phyloP scores from a whole-genome alignment of 345 rosid species.

The Eucalyptus marginata region DNA sequence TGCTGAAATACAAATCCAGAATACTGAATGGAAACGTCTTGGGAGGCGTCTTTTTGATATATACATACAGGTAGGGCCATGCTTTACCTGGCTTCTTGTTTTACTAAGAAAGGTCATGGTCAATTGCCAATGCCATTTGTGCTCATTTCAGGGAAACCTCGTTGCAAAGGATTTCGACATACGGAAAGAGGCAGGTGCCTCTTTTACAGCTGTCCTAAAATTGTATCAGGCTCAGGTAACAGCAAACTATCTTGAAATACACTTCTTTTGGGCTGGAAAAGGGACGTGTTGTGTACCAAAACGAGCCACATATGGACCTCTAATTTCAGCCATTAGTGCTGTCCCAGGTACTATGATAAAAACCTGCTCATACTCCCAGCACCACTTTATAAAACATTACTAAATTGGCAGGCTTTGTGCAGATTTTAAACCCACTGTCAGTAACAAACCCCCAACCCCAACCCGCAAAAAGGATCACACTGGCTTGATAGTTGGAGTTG shows the following conservation, averaged over 20 bases:
- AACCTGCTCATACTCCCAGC: not conserved
- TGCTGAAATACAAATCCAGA: slow-evolving; percentile 18
- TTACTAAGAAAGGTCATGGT: not conserved
- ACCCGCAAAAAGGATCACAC: slow-evolving; percentile 13
- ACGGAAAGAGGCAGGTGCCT: slow-evolving; percentile 11
- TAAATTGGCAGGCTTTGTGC: slow-evolving; percentile 1
- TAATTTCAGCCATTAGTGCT: slow-evolving; percentile 45
- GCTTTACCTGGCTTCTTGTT: no score
- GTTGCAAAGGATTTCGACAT: slow-evolving; percentile 43
- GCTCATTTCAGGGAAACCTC: slow-evolving; percentile 24
- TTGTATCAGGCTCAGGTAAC: not conserved
- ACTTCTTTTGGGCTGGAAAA: slow-evolving; percentile 36
- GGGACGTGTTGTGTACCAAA: slow-evolving; percentile 21
- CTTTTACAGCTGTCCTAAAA: slow-evolving; percentile 5
- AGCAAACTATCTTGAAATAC: slow-evolving; percentile 20
- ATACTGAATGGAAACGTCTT: slow-evolving; percentile 21
- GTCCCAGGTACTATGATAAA: slow-evolving; percentile 23
- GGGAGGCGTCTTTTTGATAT: slow-evolving; percentile 43
- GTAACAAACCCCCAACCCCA: slow-evolving; percentile 26
- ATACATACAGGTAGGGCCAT: slow-evolving; percentile 29
- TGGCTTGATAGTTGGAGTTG: slow-evolving; percentile 40
- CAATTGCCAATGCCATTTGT: not conserved
- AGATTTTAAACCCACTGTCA: slow-evolving; percentile 64
- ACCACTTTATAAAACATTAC: no score
- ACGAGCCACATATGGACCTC: slow-evolving; percentile 23